Evolutionary conservation across 2,329 filamentous ascomycete species (phyloP), one percentile per base, ranked within the genome.

Genomic region (Sphaerulina populicola): DNA sequence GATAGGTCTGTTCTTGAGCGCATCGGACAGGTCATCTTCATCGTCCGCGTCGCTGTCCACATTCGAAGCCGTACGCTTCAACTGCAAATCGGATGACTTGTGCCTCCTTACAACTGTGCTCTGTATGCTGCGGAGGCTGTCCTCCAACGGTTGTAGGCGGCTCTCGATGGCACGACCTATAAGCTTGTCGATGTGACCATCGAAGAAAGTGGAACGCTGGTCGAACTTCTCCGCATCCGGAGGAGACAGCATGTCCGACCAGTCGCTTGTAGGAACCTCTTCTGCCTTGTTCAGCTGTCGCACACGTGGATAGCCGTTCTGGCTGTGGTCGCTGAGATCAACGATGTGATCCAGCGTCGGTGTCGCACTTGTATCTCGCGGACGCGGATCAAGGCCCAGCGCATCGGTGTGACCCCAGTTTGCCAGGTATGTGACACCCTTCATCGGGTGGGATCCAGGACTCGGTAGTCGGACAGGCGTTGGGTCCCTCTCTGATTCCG

Each of bases 41-140:
- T 95, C 90, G 66, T 97, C 91, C 9, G 93, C 91, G 70, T 97
- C 93, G 65, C 91, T 96, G 53, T 94, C 82, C 43, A 80, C 76
- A 3, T 74, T 71, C 29, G 88, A 67, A 2, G 64, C 61, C 29
- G 55, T 60, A 6, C 63, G 60, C 46, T 61, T 62, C 9, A 58
- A 56, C 39, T 54, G 53, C 29, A 56, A 85, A 36, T 65, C 68
- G n/a, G 75, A 80, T 42, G 86, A 90, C 37, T 80, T 69, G n/a
- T 52, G 52, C 15, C 56, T 80, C 58, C 79, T 75, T 23, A 40
- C 51, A 11, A 66, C 56, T 30, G 58, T 54, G 37, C 51, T 60
- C 27, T 91, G 86, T 37, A 97, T 94, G 23, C 76, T 77, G 47
- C 81, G 78, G 51, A 98, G 69, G n/a, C 82, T 80, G 64, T 83